These are phyloP conservation scores for Trapa bicornis DNA, from an alignment of 345 rosid species.

Conservation along the genomic window DNA sequence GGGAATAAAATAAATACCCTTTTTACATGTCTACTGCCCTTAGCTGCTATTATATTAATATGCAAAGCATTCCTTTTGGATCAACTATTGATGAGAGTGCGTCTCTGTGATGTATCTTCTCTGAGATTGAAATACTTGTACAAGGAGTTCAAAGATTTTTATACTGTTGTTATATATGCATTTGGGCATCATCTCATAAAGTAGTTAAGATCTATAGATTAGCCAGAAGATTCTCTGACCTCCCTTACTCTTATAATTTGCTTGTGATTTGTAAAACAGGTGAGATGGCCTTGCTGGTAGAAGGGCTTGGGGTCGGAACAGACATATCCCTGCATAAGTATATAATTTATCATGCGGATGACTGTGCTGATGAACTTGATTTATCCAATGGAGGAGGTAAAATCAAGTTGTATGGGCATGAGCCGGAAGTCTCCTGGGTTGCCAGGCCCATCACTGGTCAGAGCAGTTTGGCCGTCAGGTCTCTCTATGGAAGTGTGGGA, in stretches of 20 bases:
- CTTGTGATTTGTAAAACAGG: slow-evolving; percentile 35
- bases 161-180: background rate
- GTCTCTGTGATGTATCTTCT: background rate
- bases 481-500: slow-evolving; percentile 56
- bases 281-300: slow-evolving; percentile 95
- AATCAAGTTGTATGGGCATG: slow-evolving; percentile 81
- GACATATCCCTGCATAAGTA: slow-evolving; percentile 85
- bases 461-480: slow-evolving; percentile 44
- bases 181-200: background rate
- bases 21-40: too few relatives aligned
- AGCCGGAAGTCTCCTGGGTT: slow-evolving; percentile 69
- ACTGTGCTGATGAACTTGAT: slow-evolving; percentile 42
- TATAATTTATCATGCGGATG: slow-evolving; percentile 63
- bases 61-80: background rate
- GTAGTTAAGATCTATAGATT: background rate
- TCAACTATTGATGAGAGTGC: background rate
- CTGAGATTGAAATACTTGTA: background rate
- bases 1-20: too few relatives aligned
- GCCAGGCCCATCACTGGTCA: slow-evolving; percentile 78
- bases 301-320: slow-evolving; percentile 80
- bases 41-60: too few relatives aligned
- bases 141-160: background rate
- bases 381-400: slow-evolving; percentile 54
- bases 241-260: background rate
- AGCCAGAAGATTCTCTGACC: background rate